Percentiles rank a stretch among this genome's conserved stretches.
These are phyloP conservation scores for Botryobasidium botryosum DNA, from an alignment of 768 basidiomycete genomes.

Conservation along the genomic window DNA sequence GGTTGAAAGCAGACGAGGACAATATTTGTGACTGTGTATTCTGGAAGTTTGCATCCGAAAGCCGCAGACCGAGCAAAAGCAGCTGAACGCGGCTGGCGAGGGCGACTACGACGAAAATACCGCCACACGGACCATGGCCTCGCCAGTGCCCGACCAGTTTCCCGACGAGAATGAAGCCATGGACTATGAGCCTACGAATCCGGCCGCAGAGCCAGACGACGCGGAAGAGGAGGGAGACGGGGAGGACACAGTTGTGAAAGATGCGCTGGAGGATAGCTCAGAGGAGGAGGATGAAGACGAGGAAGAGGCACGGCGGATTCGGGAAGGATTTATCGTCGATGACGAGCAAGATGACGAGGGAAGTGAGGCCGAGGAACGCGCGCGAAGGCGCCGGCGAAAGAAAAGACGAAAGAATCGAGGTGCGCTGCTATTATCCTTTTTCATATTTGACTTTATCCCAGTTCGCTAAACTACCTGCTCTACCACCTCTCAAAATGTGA, in stretches of 20 bases:
- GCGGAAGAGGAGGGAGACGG: conserved; percentile 12
- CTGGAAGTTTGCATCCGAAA: too few species aligned
- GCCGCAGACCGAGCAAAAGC: too few species aligned
- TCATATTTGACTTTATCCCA: conserved; percentile 8
- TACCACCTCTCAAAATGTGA: neutral
- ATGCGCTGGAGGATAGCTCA: conserved; percentile 62
- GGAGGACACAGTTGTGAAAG: conserved; percentile 13
- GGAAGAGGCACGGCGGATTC: conserved; percentile 63
- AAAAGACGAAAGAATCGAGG: conserved; percentile 43
- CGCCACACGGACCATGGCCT: too few species aligned
- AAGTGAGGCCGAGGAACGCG: conserved; percentile 37
- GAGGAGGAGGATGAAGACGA: conserved; percentile 84
- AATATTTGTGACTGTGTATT: too few species aligned
- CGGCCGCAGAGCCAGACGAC: too few species aligned
- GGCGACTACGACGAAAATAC: too few species aligned
- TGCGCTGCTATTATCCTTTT: conserved; percentile 12
- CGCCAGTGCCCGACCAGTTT: too few species aligned
- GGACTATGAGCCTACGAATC: too few species aligned
- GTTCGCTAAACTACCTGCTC: neutral
- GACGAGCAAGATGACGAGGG: conserved; percentile 70
- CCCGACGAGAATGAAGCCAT: too few species aligned
- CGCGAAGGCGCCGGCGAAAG: conserved; percentile 22
- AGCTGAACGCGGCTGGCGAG: too few species aligned
- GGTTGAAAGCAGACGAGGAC: too few species aligned
- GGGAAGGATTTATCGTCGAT: conserved; percentile 85